Conservation (phyloP, 225 moss, liverwort and hornwort species). For the Marchantia polymorpha region DNA sequence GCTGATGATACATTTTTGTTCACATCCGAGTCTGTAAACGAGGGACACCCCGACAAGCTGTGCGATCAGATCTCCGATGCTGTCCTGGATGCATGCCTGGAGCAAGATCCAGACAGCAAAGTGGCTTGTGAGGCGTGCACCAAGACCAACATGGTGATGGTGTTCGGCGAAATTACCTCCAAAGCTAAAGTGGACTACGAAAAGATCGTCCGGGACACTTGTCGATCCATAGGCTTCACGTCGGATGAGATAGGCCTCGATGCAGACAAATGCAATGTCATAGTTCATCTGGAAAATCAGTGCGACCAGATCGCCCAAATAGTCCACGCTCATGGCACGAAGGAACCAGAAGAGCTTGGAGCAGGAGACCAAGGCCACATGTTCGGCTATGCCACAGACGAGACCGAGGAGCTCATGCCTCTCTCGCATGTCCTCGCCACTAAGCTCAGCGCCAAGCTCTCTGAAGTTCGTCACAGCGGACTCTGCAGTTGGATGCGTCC, state of each 20-base stretch:
- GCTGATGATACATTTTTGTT: constrained; percentile 59
- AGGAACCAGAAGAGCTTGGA: constrained; percentile 60
- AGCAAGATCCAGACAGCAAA: constrained; percentile 63
- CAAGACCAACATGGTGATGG: constrained; percentile 63
- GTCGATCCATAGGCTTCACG: constrained; percentile 54
- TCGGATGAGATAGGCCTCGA: constrained; percentile 56
- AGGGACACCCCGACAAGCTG: constrained; percentile 73
- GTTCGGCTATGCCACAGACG: constrained; percentile 73
- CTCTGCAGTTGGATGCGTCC: constrained; percentile 66
- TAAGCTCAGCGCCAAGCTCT: constrained; percentile 49
- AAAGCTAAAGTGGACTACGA: constrained; percentile 57
- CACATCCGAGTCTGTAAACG: constrained; percentile 72
- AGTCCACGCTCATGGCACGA: constrained; percentile 55
- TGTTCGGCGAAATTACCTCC: constrained; percentile 61
- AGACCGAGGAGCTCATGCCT: constrained; percentile 67
- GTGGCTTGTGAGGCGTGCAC: constrained; percentile 66
- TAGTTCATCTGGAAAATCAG: constrained; percentile 53
- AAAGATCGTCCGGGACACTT: constrained; percentile 55
- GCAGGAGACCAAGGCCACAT: constrained; percentile 69
- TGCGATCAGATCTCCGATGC: constrained; percentile 82
- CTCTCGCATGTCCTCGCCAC: constrained; percentile 62
- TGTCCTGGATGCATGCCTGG: constrained; percentile 64
- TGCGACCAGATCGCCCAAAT: constrained; percentile 51
- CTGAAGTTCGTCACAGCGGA: constrained; percentile 53
- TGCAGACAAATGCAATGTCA: constrained; percentile 55